Base-by-base conservation (phyloP, 768 basidiomycete species). In the Mrakia gelida region DNA sequence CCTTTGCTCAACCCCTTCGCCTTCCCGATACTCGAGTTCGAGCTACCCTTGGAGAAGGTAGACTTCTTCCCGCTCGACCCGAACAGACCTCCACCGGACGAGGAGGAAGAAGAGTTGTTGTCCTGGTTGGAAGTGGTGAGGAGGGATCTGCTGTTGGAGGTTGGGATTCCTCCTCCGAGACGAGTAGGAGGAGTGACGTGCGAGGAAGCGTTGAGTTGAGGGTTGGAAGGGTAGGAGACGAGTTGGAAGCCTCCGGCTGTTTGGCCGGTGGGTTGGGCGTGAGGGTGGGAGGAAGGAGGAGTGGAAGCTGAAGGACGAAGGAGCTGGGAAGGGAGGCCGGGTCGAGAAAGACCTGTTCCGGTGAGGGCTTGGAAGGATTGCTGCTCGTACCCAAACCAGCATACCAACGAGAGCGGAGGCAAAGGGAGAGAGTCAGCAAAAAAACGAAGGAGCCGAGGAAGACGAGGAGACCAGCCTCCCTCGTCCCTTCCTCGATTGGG, bases 361-460 rank as follows among this genome's bases (percentile, higher is more conserved):
- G 70, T 34, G 21, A 52, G n/a, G 49, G 62, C 43, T 67, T 78
- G 52, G 49, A 78, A 78, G 9, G 77, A 78, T 73, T 78, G 77
- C 77, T 78, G 54, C 41, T 45, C 45, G 15, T 15, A 45, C 45
- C 28, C 45, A 30, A 9, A 73, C n/a, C 18, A 32, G 18, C 2
- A n/a, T n/a, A n/a, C n/a, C n/a, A 38, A 38, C 49, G 23, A 73
- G n/a, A 32, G 8, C 38, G n/a, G 72, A 28, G 6, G 28, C 30
- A 34, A 5, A 13, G 7, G 41, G 28, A 3, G 28, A 26, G 30
- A 23, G 61, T n/a, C 32, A 56, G 49, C 32, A 23, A 34, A 30
- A n/a, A 34, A 23, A 5, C 28, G 32, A 54, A 34, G 45, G 7
- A 23, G n/a, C 28, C 21, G 32, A 34, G 45, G 7, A 65, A 18